These are phyloP conservation scores for Polygonum aviculare DNA, from an alignment of 148 eudicot genomes.

Conservation along the genomic window DNA sequence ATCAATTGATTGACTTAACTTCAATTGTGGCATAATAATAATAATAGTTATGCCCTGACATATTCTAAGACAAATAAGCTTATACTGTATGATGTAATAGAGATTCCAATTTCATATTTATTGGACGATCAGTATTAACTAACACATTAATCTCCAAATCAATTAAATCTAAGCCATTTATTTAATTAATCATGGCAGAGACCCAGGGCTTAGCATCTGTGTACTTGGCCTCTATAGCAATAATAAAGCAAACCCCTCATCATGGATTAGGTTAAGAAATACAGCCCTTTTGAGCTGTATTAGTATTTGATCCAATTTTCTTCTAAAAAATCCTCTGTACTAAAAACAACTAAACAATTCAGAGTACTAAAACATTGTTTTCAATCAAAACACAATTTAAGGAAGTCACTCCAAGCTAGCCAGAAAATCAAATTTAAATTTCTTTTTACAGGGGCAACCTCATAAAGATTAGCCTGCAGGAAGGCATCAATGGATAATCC, in stretches of 20 bases:
- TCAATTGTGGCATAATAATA: not conserved
- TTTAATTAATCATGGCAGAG: not conserved
- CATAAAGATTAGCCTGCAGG: not conserved
- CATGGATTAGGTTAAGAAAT: slow-evolving; percentile 6
- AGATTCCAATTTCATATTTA: not conserved
- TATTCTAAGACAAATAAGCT: not conserved
- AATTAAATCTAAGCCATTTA: not conserved
- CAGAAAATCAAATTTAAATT: not conserved
- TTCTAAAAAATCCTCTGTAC: not conserved
- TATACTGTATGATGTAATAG: not conserved
- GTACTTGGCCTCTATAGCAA: not conserved
- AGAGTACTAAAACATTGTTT: not conserved
- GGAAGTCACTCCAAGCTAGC: not conserved
- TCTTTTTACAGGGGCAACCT: not conserved
- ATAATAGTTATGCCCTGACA: not conserved
- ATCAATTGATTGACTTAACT: not conserved
- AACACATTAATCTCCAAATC: not conserved
- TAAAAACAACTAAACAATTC: not conserved
- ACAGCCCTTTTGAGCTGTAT: slow-evolving; percentile 3
- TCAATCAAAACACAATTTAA: not conserved
- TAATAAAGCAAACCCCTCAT: not conserved
- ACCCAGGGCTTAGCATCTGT: not conserved
- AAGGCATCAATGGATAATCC: slow-evolving; percentile 1
- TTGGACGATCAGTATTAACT: not conserved
- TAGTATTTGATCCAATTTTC: not conserved